phyloP scores from a whole-genome alignment of 441 rosid genomes.

The Omphalea diandra region DNA sequence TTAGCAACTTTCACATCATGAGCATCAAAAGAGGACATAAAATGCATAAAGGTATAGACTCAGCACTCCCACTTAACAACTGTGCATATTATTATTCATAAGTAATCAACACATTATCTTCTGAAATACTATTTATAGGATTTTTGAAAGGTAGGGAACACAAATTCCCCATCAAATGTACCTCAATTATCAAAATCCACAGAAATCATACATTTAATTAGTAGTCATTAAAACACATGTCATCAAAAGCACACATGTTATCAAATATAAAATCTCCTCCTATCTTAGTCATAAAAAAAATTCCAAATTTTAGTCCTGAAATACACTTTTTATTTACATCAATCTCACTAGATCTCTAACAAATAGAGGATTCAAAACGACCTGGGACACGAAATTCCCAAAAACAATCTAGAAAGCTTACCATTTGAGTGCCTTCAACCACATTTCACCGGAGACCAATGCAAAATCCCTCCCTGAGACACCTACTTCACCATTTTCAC shows the following conservation, averaged over 20 bases:
- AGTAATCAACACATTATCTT: background rate
- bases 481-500: slow-evolving; percentile 69
- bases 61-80: slow-evolving; percentile 7
- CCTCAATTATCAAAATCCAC: background rate
- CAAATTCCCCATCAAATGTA: background rate
- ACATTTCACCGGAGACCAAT: slow-evolving; percentile 91
- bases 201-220: background rate
- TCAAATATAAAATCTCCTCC: background rate
- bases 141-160: background rate
- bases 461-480: slow-evolving; percentile 93
- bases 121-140: background rate
- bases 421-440: slow-evolving; percentile 96
- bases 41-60: slow-evolving; percentile 2
- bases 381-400: background rate
- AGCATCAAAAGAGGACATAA: slow-evolving; percentile 5
- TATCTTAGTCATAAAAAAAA: background rate
- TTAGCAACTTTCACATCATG: slow-evolving; percentile 8
- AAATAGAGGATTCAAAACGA: background rate
- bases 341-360: background rate
- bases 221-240: background rate
- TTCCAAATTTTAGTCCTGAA: background rate
- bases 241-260: background rate
- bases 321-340: background rate
- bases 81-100: no score
- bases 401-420: slow-evolving; percentile 33